Base-by-base conservation (phyloP, 805 yeast genomes). In the Starmerella apis region DNA sequence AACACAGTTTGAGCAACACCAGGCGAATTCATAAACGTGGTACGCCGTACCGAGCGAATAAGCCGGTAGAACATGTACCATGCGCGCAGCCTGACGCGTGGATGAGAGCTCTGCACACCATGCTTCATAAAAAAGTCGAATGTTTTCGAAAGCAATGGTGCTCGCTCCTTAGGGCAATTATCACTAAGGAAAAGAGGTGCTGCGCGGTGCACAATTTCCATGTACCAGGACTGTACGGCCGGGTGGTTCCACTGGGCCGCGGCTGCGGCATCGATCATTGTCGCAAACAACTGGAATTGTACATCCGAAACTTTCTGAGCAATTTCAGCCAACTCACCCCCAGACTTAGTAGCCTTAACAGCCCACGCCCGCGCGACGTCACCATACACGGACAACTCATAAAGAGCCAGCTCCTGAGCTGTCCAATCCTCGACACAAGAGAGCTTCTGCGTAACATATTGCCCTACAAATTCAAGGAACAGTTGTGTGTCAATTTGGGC, bases 51-150 rank as follows among this genome's bases (percentile, higher is more conserved):
- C 43, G 82, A 70, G 62, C 83, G 86, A 53, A 87, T 74, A 60
- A 88, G 84, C 63, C 94, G 76, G 61, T 81, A 81, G 59, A 90
- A 86, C 55, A 88, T 70, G 64, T 86, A 90, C 96, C 97, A 92
- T 37, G 94, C 75, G 64, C 96, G 79, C 49, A 78, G 72, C 59
- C 87, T 79, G 3, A 88, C 96, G 54, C 79, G 82, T 51, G 76
- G 82, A 56, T 75, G 72, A 4, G 73, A 71, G 66, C 82, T 86
- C 65, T 86, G 87, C 54, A 90, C 76, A 14, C 96, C 97, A 31
- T 79, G 80, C 16, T 92, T 79, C 41, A 86, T 78, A 63, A 92
- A 90, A 20, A 84, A 75, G 58, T 84, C 83, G 51, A 90, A 70
- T 18, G 86, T 77, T 36, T 56, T 56, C 53, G 75, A 64, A 10